These are phyloP conservation scores for Volutella citrinella DNA, from an alignment of 2,329 filamentous ascomycete species.

Conservation along the genomic window DNA sequence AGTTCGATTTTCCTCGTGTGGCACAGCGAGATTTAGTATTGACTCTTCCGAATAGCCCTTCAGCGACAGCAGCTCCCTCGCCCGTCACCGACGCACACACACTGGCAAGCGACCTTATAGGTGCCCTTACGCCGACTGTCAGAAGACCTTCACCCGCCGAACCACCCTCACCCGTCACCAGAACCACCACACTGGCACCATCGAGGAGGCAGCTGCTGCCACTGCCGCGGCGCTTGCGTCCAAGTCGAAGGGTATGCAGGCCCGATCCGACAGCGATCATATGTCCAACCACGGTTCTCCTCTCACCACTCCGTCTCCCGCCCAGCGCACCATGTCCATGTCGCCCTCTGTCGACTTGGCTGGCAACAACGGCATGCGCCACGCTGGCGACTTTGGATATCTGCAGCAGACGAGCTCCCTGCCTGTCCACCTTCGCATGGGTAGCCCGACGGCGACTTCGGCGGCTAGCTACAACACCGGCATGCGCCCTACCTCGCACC, in stretches of 20 bases:
- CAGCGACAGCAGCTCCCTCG: conserved; percentile 91
- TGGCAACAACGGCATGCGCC: conserved; percentile 65
- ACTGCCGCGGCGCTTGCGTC: conserved; percentile 77
- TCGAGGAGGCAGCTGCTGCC: conserved; percentile 87
- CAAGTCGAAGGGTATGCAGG: conserved; percentile 40
- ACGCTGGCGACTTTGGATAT: conserved; percentile 65
- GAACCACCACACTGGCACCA: conserved; percentile 91
- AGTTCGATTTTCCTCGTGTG: conserved; percentile 29
- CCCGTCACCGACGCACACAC: conserved; percentile 90
- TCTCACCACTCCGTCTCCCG: conserved; percentile 77
- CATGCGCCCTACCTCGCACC: conserved; percentile 79
- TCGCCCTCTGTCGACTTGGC: conserved; percentile 76
- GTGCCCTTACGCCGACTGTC: conserved; percentile 94
- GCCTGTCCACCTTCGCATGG: conserved; percentile 77
- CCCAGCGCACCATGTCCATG: conserved; percentile 74
- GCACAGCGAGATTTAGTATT: no score
- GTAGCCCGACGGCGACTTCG: conserved; percentile 67
- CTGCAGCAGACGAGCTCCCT: conserved; percentile 71
- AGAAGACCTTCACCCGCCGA: conserved; percentile 95
- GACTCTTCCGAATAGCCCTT: conserved; percentile 64
- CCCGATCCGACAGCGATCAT: conserved; percentile 68
- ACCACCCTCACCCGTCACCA: conserved; percentile 95
- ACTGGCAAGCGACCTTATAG: conserved; percentile 96
- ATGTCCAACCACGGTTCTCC: conserved; percentile 72
- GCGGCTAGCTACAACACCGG: conserved; percentile 52